phyloP scores from a whole-genome alignment of 2,329 filamentous ascomycete species.

The Fusarium transvaalense region DNA sequence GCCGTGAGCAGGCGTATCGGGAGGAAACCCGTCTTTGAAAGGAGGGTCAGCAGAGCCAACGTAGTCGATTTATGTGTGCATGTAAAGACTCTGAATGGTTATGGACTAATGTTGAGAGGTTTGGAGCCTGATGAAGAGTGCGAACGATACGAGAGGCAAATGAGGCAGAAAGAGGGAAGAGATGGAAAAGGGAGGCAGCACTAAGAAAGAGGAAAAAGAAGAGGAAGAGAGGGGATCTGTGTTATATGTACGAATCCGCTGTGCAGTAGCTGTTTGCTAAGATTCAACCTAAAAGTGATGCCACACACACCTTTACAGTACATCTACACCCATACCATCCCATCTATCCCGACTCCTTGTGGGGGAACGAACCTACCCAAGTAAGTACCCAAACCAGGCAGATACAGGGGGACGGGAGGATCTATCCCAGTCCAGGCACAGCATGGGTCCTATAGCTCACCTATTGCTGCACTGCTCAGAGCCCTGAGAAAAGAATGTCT shows the following conservation, averaged over 20 bases:
- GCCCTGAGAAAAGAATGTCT: constrained; percentile 34
- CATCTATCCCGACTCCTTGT: constrained; percentile 10
- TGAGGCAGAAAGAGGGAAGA: constrained; percentile 9
- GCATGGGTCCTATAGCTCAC: constrained; percentile 21
- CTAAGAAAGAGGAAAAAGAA: constrained; percentile 11
- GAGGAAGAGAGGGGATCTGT: constrained; percentile 12
- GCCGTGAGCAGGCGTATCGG: constrained; percentile 21
- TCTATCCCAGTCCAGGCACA: constrained; percentile 40
- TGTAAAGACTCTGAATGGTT: constrained; percentile 20
- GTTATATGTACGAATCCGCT: constrained; percentile 25
- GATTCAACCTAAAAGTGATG: constrained; percentile 36
- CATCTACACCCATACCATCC: constrained; percentile 20
- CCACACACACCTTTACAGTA: constrained; percentile 34
- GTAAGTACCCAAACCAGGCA: constrained; percentile 27
- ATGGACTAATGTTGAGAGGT: constrained; percentile 17
- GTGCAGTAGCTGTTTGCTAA: constrained; percentile 24
- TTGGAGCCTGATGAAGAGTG: constrained; percentile 27
- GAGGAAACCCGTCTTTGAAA: constrained; percentile 24
- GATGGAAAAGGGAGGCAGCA: constrained; percentile 10
- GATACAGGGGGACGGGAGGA: constrained; percentile 35
- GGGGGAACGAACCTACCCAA: constrained; percentile 21
- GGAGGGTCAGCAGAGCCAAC: constrained; percentile 36
- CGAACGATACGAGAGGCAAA: constrained; percentile 15
- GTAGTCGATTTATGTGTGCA: constrained; percentile 27
- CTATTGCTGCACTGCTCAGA: constrained; percentile 18